A percentile compares a stretch with the other conserved stretches of the same genome.
phyloP scores from a whole-genome alignment of 2,329 filamentous ascomycete species.

The Fusarium tuaranense region DNA sequence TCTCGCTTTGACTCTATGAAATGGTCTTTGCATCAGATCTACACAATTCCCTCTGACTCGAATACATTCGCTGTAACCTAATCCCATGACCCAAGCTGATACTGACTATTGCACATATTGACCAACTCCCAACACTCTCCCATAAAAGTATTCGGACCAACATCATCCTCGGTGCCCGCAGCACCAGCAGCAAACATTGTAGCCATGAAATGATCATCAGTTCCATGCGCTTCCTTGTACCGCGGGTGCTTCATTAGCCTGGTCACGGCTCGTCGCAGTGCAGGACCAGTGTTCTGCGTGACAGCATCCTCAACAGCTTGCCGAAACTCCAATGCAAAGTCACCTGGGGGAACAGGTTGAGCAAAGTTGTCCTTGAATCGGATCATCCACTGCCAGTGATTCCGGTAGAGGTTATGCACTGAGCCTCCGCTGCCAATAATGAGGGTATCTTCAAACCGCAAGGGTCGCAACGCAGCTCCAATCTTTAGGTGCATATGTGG shows the following conservation, averaged over 20 bases:
- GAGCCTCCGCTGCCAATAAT: conserved; percentile 70
- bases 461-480: conserved; percentile 13
- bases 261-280: conserved; percentile 65
- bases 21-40: background rate
- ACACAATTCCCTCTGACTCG: background rate
- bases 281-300: conserved; percentile 52
- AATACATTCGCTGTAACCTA: background rate
- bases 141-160: conserved; percentile 47
- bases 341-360: conserved; percentile 26
- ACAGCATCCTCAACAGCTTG: conserved; percentile 73
- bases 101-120: conserved; percentile 74
- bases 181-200: conserved; percentile 72
- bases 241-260: conserved; percentile 75
- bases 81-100: background rate
- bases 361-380: conserved; percentile 53
- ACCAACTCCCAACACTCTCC: conserved; percentile 72
- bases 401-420: conserved; percentile 78
- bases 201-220: conserved; percentile 78
- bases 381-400: conserved; percentile 74
- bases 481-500: conserved; percentile 27
- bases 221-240: conserved; percentile 75
- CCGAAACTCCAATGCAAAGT: conserved; percentile 72
- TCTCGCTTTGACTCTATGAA: too few species aligned
- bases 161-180: conserved; percentile 61
- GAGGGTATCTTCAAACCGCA: conserved; percentile 48